These are phyloP conservation scores for Pseudogymnoascus sp. DNA, from an alignment of 2,329 filamentous ascomycete species.

Conservation along the genomic window DNA sequence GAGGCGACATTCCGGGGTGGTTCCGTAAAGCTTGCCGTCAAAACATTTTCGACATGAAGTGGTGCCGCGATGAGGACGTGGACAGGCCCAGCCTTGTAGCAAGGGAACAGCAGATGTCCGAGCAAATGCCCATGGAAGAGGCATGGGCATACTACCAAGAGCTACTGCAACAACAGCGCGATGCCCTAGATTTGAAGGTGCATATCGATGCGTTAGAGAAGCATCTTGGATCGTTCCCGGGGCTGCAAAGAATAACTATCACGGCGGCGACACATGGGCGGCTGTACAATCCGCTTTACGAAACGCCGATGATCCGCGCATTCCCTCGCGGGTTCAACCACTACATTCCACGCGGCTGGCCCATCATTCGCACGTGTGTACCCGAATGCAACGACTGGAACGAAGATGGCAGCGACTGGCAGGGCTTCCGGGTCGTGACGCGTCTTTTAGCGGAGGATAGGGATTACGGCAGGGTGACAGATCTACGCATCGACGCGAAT, in stretches of 20 bases:
- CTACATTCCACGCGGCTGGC: background rate
- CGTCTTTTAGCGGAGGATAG: constrained; percentile 20
- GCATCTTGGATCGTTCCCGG: constrained; percentile 29
- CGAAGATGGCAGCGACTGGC: constrained; percentile 21
- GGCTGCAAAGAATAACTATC: constrained; percentile 30
- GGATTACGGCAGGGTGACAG: constrained; percentile 23
- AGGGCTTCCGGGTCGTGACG: constrained; percentile 26
- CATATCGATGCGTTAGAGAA: constrained; percentile 29
- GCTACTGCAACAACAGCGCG: constrained; percentile 28
- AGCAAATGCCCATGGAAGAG: constrained; percentile 17
- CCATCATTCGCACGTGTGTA: background rate
- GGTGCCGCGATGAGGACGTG: background rate
- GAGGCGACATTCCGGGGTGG: background rate
- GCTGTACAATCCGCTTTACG: too few species aligned
- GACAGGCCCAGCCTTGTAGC: background rate
- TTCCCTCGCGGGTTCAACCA: too few species aligned
- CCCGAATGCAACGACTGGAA: constrained; percentile 12
- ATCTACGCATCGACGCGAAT: constrained; percentile 29
- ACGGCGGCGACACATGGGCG: constrained; percentile 20
- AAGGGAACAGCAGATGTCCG: background rate
- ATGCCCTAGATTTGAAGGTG: constrained; percentile 21
- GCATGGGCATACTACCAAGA: constrained; percentile 26
- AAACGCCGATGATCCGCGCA: too few species aligned
- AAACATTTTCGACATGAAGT: too few species aligned
- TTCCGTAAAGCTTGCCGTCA: background rate